Base-by-base conservation (phyloP, 805 yeast species). In the Monosporozyma solicola region DNA sequence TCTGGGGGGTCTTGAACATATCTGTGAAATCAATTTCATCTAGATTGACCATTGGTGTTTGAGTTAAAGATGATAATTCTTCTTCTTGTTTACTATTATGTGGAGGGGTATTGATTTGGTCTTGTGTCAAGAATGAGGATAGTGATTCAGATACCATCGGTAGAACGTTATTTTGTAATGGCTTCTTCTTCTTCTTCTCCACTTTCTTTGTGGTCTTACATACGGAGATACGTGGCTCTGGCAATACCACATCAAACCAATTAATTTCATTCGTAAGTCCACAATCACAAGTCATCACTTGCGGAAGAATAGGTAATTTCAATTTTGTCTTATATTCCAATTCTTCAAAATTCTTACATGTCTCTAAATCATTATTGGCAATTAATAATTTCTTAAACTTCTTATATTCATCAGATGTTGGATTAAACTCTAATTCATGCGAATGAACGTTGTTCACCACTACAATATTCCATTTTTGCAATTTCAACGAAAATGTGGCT, bases 371-470 rank as follows among this genome's bases (percentile, higher is more conserved):
- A 33, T 55, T 51, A 7, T 56, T 54, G n/a, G 57, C 60, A 15
- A 59, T 55, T 46, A 67, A 54, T n/a, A 53, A 51, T 29, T 58
- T 59, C 48, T 67, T 67, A 51, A 67, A 67, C 48, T 63, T 64
- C 44, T 62, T 66, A 50, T 67, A 67, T 51, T 65, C 68, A 15
- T 66, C 68, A 48, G 67, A 61, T 15, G 58, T 61, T 7, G 70
- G 66, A 48, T 65, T 60, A 48, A 67, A 67, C 52, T 59, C 60
- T 31, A 76, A 53, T 6, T 72, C 71, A 61, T 83, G 88, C 56
- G 83, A 76, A 63, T 83, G 88, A 4, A 66, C 64, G 55, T 80
- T 83, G 63, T 80, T 79, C 35, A 83, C 77, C 20, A 83, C 78
- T 33, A 79, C 84, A 31, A 83, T 70, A 15, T 80, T 71, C 88